These are phyloP conservation scores for Hyphodiscus sp. DNA, from an alignment of 2,329 filamentous ascomycete genomes.

Conservation along the genomic window DNA sequence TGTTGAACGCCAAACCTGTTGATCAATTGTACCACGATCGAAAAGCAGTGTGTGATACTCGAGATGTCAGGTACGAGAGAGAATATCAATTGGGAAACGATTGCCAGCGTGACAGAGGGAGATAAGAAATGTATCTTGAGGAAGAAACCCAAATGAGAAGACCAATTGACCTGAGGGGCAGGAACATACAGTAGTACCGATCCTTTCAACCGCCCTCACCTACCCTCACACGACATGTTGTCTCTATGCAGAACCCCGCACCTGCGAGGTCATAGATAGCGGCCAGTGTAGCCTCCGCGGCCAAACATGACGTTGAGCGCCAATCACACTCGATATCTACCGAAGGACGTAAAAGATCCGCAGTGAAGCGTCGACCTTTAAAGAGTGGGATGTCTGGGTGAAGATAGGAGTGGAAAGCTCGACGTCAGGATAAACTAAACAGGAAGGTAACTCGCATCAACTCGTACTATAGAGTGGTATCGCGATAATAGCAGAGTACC, in stretches of 20 bases:
- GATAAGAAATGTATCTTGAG: neutral
- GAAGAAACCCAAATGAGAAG: neutral
- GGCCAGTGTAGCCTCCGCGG: neutral
- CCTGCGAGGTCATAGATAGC: neutral
- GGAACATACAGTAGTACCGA: neutral
- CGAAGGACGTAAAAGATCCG: neutral
- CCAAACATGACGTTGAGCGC: neutral
- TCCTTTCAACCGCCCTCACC: neutral
- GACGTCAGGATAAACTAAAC: neutral
- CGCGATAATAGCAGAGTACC: too few species aligned
- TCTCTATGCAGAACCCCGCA: neutral
- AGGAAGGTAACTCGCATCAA: neutral
- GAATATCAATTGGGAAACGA: neutral
- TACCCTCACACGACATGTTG: neutral
- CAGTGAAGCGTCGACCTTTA: neutral
- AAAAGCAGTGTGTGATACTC: neutral
- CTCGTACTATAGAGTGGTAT: too few species aligned
- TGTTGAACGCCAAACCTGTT: neutral
- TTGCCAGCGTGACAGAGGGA: neutral
- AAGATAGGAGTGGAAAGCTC: neutral
- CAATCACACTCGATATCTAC: neutral
- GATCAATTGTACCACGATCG: neutral
- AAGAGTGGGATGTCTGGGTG: neutral
- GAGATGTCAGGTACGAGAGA: neutral
- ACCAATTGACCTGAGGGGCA: neutral